Evolutionary conservation across 768 basidiomycete genomes (phyloP), one percentile per base, ranked within the genome.

Genomic region (Tephrocybe sp.): DNA sequence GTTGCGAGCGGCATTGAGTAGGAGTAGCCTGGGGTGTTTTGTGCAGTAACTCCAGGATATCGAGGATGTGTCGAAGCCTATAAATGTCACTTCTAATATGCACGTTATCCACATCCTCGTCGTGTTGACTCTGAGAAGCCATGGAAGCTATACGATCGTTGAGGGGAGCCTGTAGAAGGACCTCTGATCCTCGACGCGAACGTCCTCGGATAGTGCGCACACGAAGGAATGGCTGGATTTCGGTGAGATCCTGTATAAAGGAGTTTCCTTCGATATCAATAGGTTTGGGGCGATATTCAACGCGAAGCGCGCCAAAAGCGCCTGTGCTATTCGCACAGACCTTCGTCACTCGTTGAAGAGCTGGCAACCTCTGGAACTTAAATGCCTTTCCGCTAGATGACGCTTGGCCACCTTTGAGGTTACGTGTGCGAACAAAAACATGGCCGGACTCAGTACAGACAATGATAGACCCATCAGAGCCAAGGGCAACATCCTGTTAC

Each of bases 381-480:
- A 80, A 79, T 1, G 79, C 63, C 62, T 86, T 87, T 20, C 60
- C 65, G 13, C 58, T 54, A 22, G 56, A 52, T 7, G 57, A 40
- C 19, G 59, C 59, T 30, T 66, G 62, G 9, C 64, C 63, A 54
- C 52, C 57, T 52, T 68, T 72, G 5, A 65, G 53, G 51, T 71
- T 82, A 22, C 92, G 80, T 16, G 83, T 76, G 19, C 94, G 87
- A 19, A 95, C 77, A 62, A 88, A 98, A 30, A 96, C 94, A 60
- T 98, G 94, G 0, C 96, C 96, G 4, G 96, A 95, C 55, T 89
- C 84, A 1, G 96, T 98, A 69, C 92, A 97, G 40, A 98, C 78
- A 62, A 97, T 86, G 61, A 97, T 80, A 13, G 87, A 82, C 4
- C 94, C 92, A 56, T 97, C 93, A 1, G 84, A 73, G 16, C 92